Conservation (phyloP, 2,329 filamentous ascomycete species). For the Epichloe sp. region DNA sequence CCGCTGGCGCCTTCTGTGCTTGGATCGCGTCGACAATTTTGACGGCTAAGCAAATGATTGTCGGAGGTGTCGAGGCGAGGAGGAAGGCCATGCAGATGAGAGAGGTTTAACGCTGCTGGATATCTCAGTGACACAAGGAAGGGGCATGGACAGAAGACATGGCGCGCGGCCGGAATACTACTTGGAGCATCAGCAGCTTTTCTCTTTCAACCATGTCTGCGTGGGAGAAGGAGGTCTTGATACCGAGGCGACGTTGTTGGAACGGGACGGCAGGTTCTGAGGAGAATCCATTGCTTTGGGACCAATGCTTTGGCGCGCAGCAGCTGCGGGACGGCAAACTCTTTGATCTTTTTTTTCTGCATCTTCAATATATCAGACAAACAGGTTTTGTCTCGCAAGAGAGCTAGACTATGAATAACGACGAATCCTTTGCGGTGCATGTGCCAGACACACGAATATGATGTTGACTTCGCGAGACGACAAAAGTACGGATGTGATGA, state of each 20-base stretch:
- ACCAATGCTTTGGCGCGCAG: no score
- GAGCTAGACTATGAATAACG: background rate
- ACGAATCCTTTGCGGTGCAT: background rate
- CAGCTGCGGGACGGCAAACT: no score
- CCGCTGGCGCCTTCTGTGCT: constrained; percentile 37
- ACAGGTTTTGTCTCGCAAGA: background rate
- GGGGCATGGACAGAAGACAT: no score
- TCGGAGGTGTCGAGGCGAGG: constrained; percentile 21
- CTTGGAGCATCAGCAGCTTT: no score
- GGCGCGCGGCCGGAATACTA: no score
- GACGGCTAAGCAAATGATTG: constrained; percentile 33
- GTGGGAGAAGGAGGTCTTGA: no score
- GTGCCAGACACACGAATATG: background rate
- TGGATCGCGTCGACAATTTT: constrained; percentile 39
- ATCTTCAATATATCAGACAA: background rate
- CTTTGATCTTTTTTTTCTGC: background rate
- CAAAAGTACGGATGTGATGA: background rate
- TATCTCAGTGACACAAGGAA: no score
- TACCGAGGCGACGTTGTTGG: no score
- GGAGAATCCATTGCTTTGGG: no score
- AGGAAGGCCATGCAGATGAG: constrained; percentile 24
- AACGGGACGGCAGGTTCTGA: no score
- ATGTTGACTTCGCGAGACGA: background rate
- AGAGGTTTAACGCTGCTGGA: constrained; percentile 14
- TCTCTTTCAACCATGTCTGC: no score